Evolutionary conservation across 2,329 filamentous ascomycete species (phyloP).

Genomic region (Monosporascus cannonballus): DNA sequence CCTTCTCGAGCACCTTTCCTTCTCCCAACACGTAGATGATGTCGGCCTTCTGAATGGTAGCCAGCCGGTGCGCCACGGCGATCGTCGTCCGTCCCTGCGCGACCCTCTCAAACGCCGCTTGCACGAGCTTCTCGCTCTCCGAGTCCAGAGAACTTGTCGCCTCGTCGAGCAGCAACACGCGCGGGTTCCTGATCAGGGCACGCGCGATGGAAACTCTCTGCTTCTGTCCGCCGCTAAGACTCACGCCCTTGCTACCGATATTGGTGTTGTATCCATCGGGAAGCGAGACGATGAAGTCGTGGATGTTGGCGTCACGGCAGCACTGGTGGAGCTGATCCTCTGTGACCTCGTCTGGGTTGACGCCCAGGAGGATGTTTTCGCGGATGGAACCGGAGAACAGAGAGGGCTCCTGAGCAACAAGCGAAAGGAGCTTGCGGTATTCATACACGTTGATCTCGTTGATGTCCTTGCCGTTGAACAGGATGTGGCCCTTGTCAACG

Average conservation of each 20-base stretch:
- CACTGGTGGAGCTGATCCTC: slow-evolving; percentile 43
- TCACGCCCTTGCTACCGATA: slow-evolving; percentile 57
- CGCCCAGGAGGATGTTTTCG: slow-evolving; percentile 63
- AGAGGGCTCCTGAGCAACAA: slow-evolving; percentile 67
- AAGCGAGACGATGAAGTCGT: slow-evolving; percentile 61
- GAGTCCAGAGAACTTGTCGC: slow-evolving; percentile 62
- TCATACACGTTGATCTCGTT: slow-evolving; percentile 46
- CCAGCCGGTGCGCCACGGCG: slow-evolving; percentile 67
- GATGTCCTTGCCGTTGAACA: slow-evolving; percentile 55
- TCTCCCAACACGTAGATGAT: slow-evolving; percentile 68
- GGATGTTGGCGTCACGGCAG: slow-evolving; percentile 55
- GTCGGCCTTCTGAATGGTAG: slow-evolving; percentile 68
- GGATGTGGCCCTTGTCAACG: slow-evolving; percentile 53
- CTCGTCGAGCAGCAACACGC: slow-evolving; percentile 62
- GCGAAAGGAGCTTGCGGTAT: slow-evolving; percentile 57
- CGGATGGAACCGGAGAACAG: slow-evolving; percentile 55
- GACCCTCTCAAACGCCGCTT: slow-evolving; percentile 59
- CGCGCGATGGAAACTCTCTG: slow-evolving; percentile 63
- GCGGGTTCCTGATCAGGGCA: slow-evolving; percentile 56
- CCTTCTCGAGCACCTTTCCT: slow-evolving; percentile 47
- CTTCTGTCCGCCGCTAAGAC: slow-evolving; percentile 61
- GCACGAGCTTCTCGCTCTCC: slow-evolving; percentile 42
- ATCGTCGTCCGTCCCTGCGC: slow-evolving; percentile 56
- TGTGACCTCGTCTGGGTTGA: slow-evolving; percentile 44
- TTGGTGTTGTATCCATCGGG: slow-evolving; percentile 60